These are phyloP conservation scores for Penicillium griseofulvum DNA, from an alignment of 2,329 filamentous ascomycete species.

Conservation along the genomic window DNA sequence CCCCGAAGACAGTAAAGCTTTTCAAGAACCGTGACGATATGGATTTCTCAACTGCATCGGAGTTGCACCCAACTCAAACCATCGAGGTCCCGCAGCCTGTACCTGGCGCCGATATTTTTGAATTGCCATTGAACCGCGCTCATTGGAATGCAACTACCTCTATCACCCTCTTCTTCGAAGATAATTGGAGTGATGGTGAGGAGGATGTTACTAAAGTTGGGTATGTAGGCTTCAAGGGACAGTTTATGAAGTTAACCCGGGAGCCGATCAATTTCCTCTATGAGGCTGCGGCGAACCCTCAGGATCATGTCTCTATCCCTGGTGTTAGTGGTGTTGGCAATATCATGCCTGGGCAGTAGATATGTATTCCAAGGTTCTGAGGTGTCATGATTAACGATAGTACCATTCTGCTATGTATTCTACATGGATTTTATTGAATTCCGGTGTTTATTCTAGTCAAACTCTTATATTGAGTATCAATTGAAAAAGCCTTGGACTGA, in stretches of 20 bases:
- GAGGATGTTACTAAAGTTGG: constrained; percentile 75
- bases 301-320: constrained; percentile 65
- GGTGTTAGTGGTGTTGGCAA: constrained; percentile 42
- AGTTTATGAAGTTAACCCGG: constrained; percentile 82
- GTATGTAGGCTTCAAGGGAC: constrained; percentile 90
- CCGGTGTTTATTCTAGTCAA: not conserved
- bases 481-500: not conserved
- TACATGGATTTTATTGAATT: not conserved
- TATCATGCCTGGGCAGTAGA: constrained; percentile 44
- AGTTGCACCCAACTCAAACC: constrained; percentile 68
- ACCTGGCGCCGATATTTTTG: constrained; percentile 64
- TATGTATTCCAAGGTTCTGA: not conserved
- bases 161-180: constrained; percentile 81
- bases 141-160: constrained; percentile 82
- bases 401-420: constrained; percentile 1
- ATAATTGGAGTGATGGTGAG: constrained; percentile 80
- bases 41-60: constrained; percentile 75
- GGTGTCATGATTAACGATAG: constrained; percentile 3
- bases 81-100: constrained; percentile 74
- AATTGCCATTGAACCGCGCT: constrained; percentile 82
- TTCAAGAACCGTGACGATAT: constrained; percentile 84
- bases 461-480: not conserved
- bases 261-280: constrained; percentile 86
- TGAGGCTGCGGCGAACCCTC: constrained; percentile 88
- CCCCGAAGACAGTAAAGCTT: constrained; percentile 79